Percentiles rank a stretch among this genome's conserved stretches.
phyloP scores from a whole-genome alignment of 129 eudicot species.

The Chrysanthemum lavandulifolium region DNA sequence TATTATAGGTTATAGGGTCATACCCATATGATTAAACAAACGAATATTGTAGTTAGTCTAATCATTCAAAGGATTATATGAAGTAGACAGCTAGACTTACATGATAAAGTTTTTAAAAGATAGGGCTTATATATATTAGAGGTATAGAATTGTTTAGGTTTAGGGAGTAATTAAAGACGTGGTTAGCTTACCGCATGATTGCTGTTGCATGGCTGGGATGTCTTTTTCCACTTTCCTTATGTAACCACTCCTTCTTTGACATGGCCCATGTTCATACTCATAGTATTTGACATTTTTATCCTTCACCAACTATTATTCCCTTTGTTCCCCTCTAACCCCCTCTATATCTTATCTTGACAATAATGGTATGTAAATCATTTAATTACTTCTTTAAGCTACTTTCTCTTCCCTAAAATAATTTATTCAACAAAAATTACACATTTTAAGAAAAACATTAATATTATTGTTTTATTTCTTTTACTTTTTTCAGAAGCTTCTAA shows the following conservation, averaged over 20 bases:
- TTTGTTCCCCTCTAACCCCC: not conserved
- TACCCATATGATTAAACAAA: not conserved
- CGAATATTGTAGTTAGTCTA: constrained; percentile 33
- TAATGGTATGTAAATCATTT: not conserved
- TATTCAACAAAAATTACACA: too few relatives aligned
- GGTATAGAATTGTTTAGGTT: not conserved
- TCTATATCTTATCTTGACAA: not conserved
- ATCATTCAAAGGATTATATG: constrained; percentile 26
- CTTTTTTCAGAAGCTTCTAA: too few relatives aligned
- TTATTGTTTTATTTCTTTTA: too few relatives aligned
- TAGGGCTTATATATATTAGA: not conserved
- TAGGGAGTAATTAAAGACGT: constrained; percentile 42
- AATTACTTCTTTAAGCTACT: not conserved
- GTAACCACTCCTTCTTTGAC: constrained; percentile 48
- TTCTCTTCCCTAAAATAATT: not conserved
- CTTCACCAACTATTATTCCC: constrained; percentile 25
- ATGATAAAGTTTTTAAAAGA: not conserved
- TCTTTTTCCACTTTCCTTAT: constrained; percentile 68
- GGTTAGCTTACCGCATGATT: constrained; percentile 58
- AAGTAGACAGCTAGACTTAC: constrained; percentile 33
- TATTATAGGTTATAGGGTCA: too few relatives aligned
- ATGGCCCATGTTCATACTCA: constrained; percentile 22
- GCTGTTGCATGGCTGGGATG: constrained; percentile 84
- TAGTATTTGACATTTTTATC: constrained; percentile 27
- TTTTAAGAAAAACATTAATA: too few relatives aligned